Evolutionary conservation across 495 filamentous ascomycete genomes (phyloP).

Genomic region (Jackrogersella multiformis): DNA sequence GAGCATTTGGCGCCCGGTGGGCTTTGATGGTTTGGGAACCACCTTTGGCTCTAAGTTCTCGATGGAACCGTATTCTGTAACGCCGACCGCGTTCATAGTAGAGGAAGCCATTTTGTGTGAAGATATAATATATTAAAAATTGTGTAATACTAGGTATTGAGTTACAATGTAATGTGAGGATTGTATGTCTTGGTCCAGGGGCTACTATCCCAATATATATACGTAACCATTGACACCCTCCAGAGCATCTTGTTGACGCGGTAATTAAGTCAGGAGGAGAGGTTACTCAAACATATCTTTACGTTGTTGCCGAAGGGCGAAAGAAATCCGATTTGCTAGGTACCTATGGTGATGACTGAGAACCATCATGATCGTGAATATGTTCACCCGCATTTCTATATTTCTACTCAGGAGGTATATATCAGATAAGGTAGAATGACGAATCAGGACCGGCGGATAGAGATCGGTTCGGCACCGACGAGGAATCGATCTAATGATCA

Average conservation of each 20-base stretch:
- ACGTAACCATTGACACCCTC: background rate
- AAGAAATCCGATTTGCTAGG: conserved; percentile 13
- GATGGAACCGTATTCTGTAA: conserved; percentile 29
- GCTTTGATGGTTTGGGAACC: conserved; percentile 32
- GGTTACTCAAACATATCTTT: background rate
- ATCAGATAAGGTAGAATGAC: conserved; percentile 1
- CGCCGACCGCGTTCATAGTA: conserved; percentile 35
- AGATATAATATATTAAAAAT: background rate
- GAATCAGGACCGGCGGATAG: conserved; percentile 9
- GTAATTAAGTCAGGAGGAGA: conserved; percentile 35
- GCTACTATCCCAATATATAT: conserved; percentile 21
- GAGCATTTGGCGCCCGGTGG: conserved; percentile 33
- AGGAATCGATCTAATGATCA: background rate
- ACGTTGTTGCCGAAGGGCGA: conserved; percentile 26
- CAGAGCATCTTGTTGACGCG: conserved; percentile 15
- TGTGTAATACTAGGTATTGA: background rate
- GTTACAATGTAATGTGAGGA: background rate
- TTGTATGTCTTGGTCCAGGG: background rate
- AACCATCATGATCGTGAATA: background rate
- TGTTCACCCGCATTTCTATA: background rate
- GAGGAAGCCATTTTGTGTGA: conserved; percentile 24
- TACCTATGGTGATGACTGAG: conserved; percentile 15
- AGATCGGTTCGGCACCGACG: conserved; percentile 21
- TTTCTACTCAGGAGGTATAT: background rate
- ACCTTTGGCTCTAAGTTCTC: conserved; percentile 25